phyloP scores from a whole-genome alignment of 345 rosid genomes.

The Mallotus nudiflorus region DNA sequence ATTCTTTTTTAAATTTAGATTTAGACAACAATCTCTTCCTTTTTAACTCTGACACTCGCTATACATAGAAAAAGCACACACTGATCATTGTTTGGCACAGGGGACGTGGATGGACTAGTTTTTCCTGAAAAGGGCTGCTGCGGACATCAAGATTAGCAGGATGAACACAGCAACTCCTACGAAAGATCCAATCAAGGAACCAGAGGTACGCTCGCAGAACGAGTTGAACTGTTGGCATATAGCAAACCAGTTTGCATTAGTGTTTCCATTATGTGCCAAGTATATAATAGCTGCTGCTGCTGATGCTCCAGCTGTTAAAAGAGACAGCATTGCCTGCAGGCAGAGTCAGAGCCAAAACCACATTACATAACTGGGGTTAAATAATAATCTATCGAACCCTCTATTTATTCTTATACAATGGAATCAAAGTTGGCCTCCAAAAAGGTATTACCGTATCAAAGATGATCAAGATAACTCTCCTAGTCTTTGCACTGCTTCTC shows the following conservation, averaged over 20 bases:
- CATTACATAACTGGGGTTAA: not conserved
- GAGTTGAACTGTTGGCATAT: slow-evolving; percentile 77
- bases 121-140: slow-evolving; percentile 54
- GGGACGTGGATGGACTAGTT: slow-evolving; percentile 15
- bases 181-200: slow-evolving; percentile 74
- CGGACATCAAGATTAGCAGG: slow-evolving; percentile 49
- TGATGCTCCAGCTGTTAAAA: slow-evolving; percentile 66
- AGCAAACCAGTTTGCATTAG: slow-evolving; percentile 64
- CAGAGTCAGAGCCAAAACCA: not conserved
- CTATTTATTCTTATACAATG: too few relatives aligned
- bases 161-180: slow-evolving; percentile 40
- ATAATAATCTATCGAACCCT: too few relatives aligned
- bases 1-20: too few relatives aligned
- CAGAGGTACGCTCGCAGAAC: slow-evolving; percentile 74
- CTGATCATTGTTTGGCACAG: not conserved
- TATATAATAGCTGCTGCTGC: slow-evolving; percentile 80
- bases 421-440: too few relatives aligned
- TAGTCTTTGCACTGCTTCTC: slow-evolving; percentile 49
- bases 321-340: slow-evolving; percentile 56
- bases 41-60: too few relatives aligned
- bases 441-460: slow-evolving; percentile 49
- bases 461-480: slow-evolving; percentile 47
- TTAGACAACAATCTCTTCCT: too few relatives aligned
- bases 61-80: slow-evolving; percentile 7
- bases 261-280: slow-evolving; percentile 77